Evolutionary conservation across 169 alveolate species (phyloP), one percentile per base, ranked within the genome.

Genomic region (Haemoproteus tartakovskyi): DNA sequence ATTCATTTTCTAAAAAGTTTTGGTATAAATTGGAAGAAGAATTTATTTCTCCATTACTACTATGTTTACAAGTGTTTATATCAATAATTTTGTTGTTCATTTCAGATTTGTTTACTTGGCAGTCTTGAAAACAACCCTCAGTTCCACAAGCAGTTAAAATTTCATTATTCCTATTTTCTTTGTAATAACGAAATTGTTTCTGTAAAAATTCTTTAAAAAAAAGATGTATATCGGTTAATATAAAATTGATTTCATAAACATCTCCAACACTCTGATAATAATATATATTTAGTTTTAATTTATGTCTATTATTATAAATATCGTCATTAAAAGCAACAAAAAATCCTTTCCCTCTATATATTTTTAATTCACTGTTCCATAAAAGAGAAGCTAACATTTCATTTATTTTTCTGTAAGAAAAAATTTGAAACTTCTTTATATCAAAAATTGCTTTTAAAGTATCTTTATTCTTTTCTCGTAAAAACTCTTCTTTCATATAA

Each of bases 181-280:
- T n/a, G n/a, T n/a, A n/a, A n/a, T n/a, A n/a, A n/a, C n/a, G n/a
- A n/a, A n/a, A n/a, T 8, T 30, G 9, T 3, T 24, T 26, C 16
- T 47, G 18, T 41, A n/a, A 4, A 45, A 26, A 46, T 8, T 30
- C 21, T n/a, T 21, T 61, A 74, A 74, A 74, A 22, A 74, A 74
- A 19, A 5, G 4, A 38, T 74, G 84, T 2, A 74, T 21, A 38
- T 74, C 84, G 24, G 57, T 57, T 54, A 37, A 45, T n/a, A 74
- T 46, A 8, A 46, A 19, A 3, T 74, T 60, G 6, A 74, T 74
- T 57, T 74, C 84, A 18, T 43, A 74, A 11, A 74, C 19, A 14
- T 74, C 84, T 12, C 84, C 84, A 22, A 74, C 84, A 43, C 84
- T 74, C 33, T 74, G 84, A 40, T 74, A 74, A n/a, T 74, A 74